These are phyloP conservation scores for Elsinoe fawcettii DNA, from an alignment of 2,329 filamentous ascomycete species.

Conservation along the genomic window DNA sequence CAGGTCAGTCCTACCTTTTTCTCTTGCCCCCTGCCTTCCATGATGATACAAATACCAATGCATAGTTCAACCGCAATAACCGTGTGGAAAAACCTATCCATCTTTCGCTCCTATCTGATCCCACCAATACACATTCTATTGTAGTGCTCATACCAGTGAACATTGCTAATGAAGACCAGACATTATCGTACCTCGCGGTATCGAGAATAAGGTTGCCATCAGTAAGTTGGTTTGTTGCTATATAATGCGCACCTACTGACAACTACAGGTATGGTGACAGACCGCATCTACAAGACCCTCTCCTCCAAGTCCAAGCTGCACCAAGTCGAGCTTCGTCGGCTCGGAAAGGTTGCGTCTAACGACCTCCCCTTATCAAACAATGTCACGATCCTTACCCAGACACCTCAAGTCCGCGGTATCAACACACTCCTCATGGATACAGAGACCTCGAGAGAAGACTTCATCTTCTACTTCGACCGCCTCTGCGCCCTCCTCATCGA, in stretches of 20 bases:
- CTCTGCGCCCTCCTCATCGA: conserved; percentile 79
- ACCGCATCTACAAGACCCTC: conserved; percentile 83
- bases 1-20: conserved; percentile 46
- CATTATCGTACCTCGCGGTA: conserved; percentile 87
- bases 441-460: conserved; percentile 73
- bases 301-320: conserved; percentile 79
- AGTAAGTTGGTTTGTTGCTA: conserved; percentile 21
- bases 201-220: conserved; percentile 91
- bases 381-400: conserved; percentile 66
- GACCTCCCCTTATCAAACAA: conserved; percentile 66
- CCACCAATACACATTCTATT: conserved; percentile 9
- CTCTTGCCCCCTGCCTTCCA: conserved; percentile 20
- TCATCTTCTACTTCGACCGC: conserved; percentile 95
- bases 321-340: conserved; percentile 65
- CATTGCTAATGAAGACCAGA: conserved; percentile 43
- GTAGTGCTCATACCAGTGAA: background rate
- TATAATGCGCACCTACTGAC: background rate
- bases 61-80: conserved; percentile 36
- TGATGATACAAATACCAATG: conserved; percentile 32
- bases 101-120: conserved; percentile 32
- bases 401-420: conserved; percentile 76
- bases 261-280: conserved; percentile 71
- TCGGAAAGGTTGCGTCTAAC: conserved; percentile 61
- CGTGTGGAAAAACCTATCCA: conserved; percentile 29
- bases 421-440: conserved; percentile 83